Evolutionary conservation across 345 rosid species (phyloP).

Genomic region (Eutrema japonicum): DNA sequence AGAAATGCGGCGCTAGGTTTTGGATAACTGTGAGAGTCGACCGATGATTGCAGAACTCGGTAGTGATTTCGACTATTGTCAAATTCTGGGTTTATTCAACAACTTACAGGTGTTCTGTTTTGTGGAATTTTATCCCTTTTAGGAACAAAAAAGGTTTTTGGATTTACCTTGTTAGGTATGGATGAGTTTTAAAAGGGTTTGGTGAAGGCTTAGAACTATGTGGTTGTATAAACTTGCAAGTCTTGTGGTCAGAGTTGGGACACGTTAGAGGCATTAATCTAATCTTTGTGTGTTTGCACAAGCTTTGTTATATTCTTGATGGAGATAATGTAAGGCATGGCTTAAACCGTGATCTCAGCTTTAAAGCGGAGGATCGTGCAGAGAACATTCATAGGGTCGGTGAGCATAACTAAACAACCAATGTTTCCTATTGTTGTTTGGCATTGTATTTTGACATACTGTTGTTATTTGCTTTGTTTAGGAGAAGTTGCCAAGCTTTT

Average conservation of each 20-base stretch:
- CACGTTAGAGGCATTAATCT: conserved; percentile 32
- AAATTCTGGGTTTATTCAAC: neutral
- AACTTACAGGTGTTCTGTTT: neutral
- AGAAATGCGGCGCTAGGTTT: conserved; percentile 22
- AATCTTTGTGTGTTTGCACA: conserved; percentile 22
- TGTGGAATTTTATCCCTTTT: neutral
- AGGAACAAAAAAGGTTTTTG: neutral
- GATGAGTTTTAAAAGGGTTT: conserved; percentile 12
- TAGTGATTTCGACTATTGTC: neutral
- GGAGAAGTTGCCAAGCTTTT: conserved; percentile 89
- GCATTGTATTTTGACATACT: neutral
- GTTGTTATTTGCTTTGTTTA: conserved; percentile 33
- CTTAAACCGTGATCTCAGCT: conserved; percentile 72
- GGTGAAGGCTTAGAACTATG: conserved; percentile 25
- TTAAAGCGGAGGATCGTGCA: conserved; percentile 71
- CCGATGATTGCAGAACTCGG: conserved; percentile 7
- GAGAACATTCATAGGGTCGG: conserved; percentile 83
- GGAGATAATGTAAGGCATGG: conserved; percentile 86
- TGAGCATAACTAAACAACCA: conserved; percentile 25
- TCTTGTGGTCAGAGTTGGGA: conserved; percentile 34
- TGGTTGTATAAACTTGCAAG: conserved; percentile 26
- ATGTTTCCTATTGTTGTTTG: neutral
- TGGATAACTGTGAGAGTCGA: conserved; percentile 19
- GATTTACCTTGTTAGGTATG: conserved; percentile 18
- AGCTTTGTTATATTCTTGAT: conserved; percentile 59